phyloP scores from a whole-genome alignment of 148 eudicot species.

The Camellia sinensis region DNA sequence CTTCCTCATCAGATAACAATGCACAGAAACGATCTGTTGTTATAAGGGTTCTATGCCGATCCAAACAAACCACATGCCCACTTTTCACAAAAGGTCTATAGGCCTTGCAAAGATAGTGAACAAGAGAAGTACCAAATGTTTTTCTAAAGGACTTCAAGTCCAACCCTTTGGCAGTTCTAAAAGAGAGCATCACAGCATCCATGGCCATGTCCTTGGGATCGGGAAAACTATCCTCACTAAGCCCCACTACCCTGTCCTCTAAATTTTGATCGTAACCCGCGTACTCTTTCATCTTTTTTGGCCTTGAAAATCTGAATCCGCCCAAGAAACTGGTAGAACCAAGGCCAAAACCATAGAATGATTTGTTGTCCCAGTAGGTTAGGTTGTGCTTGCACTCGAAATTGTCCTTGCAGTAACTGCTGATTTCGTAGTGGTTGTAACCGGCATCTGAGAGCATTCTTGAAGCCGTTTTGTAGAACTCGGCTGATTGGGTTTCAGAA shows the following conservation, averaged over 20 bases:
- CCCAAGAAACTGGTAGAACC: conserved; percentile 79
- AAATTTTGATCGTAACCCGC: conserved; percentile 53
- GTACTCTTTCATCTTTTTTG: conserved; percentile 72
- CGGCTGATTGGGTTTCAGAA: conserved; percentile 75
- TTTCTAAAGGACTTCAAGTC: conserved; percentile 56
- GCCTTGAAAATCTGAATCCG: conserved; percentile 83
- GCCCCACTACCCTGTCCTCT: conserved; percentile 40
- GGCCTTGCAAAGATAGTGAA: conserved; percentile 50
- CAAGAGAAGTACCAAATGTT: conserved; percentile 54
- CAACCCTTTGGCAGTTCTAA: conserved; percentile 79
- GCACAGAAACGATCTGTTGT: conserved; percentile 38
- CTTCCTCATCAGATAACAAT: conserved; percentile 34
- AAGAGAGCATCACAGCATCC: conserved; percentile 86
- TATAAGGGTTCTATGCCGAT: conserved; percentile 49
- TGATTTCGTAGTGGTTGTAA: conserved; percentile 84
- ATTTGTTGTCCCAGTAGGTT: conserved; percentile 72
- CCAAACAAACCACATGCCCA: conserved; percentile 73
- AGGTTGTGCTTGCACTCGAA: conserved; percentile 84
- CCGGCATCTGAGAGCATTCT: conserved; percentile 60
- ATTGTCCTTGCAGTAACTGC: conserved; percentile 78
- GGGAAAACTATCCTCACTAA: conserved; percentile 14
- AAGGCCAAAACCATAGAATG: conserved; percentile 80
- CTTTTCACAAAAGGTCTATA: conserved; percentile 64
- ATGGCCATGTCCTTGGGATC: conserved; percentile 64
- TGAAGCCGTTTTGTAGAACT: conserved; percentile 85